A percentile compares a stretch with the other conserved stretches of the same genome.
Evolutionary conservation across 805 yeast species (phyloP).

Genomic region (Saturnispora saitoi): DNA sequence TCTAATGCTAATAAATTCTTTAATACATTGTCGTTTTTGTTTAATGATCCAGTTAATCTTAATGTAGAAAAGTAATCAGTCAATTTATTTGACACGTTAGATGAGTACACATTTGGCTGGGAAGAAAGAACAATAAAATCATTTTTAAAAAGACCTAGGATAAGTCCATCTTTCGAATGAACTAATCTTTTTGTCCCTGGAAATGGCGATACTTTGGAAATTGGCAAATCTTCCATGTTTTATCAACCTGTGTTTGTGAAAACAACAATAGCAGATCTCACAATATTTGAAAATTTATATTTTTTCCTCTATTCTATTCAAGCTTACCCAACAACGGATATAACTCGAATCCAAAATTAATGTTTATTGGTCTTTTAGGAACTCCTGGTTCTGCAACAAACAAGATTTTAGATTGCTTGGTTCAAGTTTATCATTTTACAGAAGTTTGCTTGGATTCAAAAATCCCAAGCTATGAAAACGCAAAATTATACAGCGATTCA

Average conservation of each 20-base stretch:
- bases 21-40: constrained; percentile 10
- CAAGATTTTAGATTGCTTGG: constrained; percentile 30
- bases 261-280: background rate
- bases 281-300: background rate
- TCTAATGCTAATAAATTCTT: constrained; percentile 8
- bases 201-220: constrained; percentile 6
- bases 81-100: constrained; percentile 2
- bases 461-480: constrained; percentile 11
- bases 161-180: constrained; percentile 14
- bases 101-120: background rate
- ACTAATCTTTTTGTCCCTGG: constrained; percentile 6
- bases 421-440: background rate
- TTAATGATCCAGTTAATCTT: constrained; percentile 9
- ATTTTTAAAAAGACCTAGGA: constrained; percentile 9
- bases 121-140: constrained; percentile 11
- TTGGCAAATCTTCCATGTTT: constrained; percentile 9
- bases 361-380: constrained; percentile 74
- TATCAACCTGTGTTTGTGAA: too few relatives aligned
- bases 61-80: constrained; percentile 9
- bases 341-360: constrained; percentile 17
- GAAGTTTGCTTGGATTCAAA: background rate
- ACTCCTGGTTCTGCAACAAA: constrained; percentile 59
- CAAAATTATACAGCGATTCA: constrained; percentile 18
- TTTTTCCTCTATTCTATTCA: background rate
- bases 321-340: background rate